These are phyloP conservation scores for Camellia japonica DNA, from an alignment of 148 eudicot species.

Conservation along the genomic window DNA sequence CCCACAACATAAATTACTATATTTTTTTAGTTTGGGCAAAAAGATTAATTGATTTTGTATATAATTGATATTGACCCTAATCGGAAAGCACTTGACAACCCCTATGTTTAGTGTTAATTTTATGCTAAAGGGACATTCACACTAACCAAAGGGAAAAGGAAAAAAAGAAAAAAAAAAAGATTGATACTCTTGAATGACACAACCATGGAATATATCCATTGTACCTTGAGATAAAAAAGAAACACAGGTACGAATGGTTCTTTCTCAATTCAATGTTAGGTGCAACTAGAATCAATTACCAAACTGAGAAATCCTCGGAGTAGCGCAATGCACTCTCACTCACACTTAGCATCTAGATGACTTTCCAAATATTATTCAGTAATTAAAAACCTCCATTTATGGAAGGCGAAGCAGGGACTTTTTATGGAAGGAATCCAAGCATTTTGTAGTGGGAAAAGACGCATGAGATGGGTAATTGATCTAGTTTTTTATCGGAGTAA, in stretches of 20 bases:
- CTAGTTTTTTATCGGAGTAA: slow-evolving; percentile 4
- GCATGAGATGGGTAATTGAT: background rate
- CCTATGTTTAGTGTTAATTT: slow-evolving; percentile 18
- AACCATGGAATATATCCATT: slow-evolving; percentile 19
- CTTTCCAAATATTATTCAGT: slow-evolving; percentile 18
- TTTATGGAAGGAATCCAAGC: background rate
- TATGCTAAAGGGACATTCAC: slow-evolving; percentile 39
- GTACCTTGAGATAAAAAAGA: slow-evolving; percentile 19
- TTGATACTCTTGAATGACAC: slow-evolving; percentile 20
- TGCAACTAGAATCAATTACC: slow-evolving; percentile 16
- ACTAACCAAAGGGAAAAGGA: slow-evolving; percentile 27
- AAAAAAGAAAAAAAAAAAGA: too few relatives aligned
- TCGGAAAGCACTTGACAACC: slow-evolving; percentile 19
- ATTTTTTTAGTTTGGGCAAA: slow-evolving; percentile 15
- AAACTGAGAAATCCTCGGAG: background rate
- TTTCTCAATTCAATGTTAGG: background rate
- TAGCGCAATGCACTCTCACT: slow-evolving; percentile 11
- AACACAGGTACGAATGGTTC: slow-evolving; percentile 3
- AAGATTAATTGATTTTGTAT: slow-evolving; percentile 35
- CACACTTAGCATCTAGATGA: background rate
- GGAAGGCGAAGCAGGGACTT: background rate
- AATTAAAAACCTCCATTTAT: slow-evolving; percentile 17
- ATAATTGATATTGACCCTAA: slow-evolving; percentile 15
- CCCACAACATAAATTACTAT: background rate
- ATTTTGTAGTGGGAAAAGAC: background rate